A percentile compares a stretch with the other conserved stretches of the same genome.
Conservation (phyloP, 768 basidiomycete genomes). For the Boletus sensibilis region DNA sequence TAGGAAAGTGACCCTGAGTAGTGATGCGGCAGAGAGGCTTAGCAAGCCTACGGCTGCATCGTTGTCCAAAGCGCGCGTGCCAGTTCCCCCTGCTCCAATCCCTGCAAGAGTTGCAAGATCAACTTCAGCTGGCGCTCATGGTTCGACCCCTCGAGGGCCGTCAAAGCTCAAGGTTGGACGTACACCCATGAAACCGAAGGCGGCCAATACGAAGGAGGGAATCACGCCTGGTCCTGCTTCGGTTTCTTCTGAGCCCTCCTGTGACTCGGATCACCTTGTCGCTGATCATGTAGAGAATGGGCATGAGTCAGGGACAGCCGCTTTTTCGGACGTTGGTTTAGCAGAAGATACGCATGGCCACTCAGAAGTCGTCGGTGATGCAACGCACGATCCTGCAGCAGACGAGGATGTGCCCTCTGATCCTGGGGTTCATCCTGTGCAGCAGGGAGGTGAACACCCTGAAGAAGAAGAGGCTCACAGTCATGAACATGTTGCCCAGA, state of each 20-base stretch:
- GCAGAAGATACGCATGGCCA: conserved; percentile 20
- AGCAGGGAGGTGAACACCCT: neutral
- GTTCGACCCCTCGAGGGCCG: conserved; percentile 27
- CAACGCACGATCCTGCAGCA: conserved; percentile 8
- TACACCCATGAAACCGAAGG: conserved; percentile 27
- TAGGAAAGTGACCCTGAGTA: conserved; percentile 55
- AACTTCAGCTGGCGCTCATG: conserved; percentile 29
- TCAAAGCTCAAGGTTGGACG: conserved; percentile 30
- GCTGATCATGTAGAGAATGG: conserved; percentile 27
- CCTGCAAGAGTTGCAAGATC: conserved; percentile 31
- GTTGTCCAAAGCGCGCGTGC: conserved; percentile 56
- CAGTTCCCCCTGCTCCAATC: conserved; percentile 14
- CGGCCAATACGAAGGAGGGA: conserved; percentile 19
- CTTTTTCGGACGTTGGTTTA: conserved; percentile 15
- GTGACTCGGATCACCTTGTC: conserved; percentile 19
- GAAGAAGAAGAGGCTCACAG: conserved; percentile 7
- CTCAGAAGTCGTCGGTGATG: conserved; percentile 13
- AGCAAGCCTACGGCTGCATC: conserved; percentile 85
- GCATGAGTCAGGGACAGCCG: conserved; percentile 19
- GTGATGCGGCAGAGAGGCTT: conserved; percentile 59
- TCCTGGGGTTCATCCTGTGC: conserved; percentile 12
- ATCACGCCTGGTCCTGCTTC: conserved; percentile 18
- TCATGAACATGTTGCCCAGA: conserved; percentile 5
- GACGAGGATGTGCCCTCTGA: conserved; percentile 11
- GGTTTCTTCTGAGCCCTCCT: conserved; percentile 26